Evolutionary conservation across 2,329 filamentous ascomycete species (phyloP).

Genomic region (Didymella sp.): DNA sequence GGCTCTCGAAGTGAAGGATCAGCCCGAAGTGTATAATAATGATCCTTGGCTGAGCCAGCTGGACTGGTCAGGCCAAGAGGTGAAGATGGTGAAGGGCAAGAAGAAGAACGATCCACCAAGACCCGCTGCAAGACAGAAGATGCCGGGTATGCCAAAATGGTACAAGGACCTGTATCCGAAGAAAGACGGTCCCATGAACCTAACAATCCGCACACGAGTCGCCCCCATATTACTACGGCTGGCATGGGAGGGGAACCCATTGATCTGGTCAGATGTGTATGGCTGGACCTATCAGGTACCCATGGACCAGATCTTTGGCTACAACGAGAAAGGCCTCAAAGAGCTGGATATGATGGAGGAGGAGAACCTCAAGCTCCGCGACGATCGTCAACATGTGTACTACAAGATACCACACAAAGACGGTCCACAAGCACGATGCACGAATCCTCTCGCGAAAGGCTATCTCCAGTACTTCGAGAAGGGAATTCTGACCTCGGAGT

Average conservation of each 20-base stretch:
- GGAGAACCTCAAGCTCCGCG: conserved; percentile 67
- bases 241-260: conserved; percentile 85
- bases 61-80: conserved; percentile 93
- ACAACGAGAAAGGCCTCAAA: conserved; percentile 73
- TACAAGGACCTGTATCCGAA: conserved; percentile 88
- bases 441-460: conserved; percentile 86
- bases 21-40: conserved; percentile 71
- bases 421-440: conserved; percentile 82
- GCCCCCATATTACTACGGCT: conserved; percentile 84
- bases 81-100: conserved; percentile 90
- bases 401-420: conserved; percentile 98
- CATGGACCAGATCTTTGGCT: conserved; percentile 66
- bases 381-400: conserved; percentile 72
- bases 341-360: conserved; percentile 79
- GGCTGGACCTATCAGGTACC: conserved; percentile 92
- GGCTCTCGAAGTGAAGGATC: conserved; percentile 75
- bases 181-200: conserved; percentile 70
- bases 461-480: conserved; percentile 92
- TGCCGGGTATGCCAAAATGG: conserved; percentile 93
- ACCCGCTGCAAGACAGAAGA: conserved; percentile 84
- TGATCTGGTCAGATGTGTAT: conserved; percentile 91
- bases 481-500: conserved; percentile 85
- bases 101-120: conserved; percentile 82
- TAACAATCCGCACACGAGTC: conserved; percentile 87
- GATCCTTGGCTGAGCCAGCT: conserved; percentile 94